phyloP scores from a whole-genome alignment of 2,329 filamentous ascomycete species.

The Microdochium nivale region DNA sequence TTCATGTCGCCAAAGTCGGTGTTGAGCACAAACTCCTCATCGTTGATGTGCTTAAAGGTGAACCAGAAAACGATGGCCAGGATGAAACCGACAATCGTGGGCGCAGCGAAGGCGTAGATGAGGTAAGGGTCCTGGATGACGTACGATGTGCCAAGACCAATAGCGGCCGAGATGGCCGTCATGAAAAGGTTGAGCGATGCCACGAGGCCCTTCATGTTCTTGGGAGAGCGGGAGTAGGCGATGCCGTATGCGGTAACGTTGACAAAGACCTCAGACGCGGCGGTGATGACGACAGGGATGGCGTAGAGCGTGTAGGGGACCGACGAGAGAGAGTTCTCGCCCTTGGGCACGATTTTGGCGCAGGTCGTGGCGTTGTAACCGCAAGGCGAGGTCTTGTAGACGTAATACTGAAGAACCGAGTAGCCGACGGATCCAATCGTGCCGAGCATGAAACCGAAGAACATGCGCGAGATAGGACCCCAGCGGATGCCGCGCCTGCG shows the following conservation, averaged over 20 bases:
- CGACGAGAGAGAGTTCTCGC: constrained; percentile 8
- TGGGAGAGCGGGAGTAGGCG: constrained; percentile 68
- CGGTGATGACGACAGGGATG: constrained; percentile 40
- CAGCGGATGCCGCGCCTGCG: neutral
- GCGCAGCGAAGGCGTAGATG: constrained; percentile 26
- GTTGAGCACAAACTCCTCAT: constrained; percentile 20
- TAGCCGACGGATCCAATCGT: neutral
- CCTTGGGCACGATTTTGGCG: constrained; percentile 14
- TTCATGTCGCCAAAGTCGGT: constrained; percentile 17
- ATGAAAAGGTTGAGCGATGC: constrained; percentile 62
- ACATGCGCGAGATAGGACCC: neutral
- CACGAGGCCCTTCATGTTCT: constrained; percentile 75
- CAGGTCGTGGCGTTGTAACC: constrained; percentile 16
- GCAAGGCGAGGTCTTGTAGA: neutral
- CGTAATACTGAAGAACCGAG: neutral
- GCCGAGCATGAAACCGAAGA: neutral
- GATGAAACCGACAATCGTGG: constrained; percentile 17
- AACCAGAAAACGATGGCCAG: constrained; percentile 18
- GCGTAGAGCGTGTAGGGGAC: constrained; percentile 10
- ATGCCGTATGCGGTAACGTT: constrained; percentile 62
- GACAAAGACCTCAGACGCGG: constrained; percentile 43
- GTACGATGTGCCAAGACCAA: constrained; percentile 34
- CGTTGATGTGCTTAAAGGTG: constrained; percentile 17
- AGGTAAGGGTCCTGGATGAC: constrained; percentile 33
- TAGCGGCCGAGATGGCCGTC: constrained; percentile 58